Evolutionary conservation across 352 stramenopile genomes (phyloP).

Genomic region (Phytophthora litchii): DNA sequence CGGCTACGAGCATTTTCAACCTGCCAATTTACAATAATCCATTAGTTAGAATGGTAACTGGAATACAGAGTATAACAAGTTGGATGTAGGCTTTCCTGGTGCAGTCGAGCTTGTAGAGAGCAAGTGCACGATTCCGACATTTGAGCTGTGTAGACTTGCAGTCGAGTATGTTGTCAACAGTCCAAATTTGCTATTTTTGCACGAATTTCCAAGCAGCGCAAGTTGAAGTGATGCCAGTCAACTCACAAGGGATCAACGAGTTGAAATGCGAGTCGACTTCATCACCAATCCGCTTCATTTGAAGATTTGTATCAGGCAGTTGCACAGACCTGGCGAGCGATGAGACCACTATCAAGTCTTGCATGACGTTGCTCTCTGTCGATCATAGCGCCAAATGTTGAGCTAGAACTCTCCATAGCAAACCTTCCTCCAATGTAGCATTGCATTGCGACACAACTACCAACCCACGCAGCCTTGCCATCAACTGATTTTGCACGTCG

Average conservation of each 20-base stretch:
- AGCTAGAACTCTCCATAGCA: too few relatives aligned
- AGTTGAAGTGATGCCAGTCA: conserved; percentile 8
- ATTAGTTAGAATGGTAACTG: too few relatives aligned
- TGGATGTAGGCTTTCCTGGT: conserved; percentile 30
- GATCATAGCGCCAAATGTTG: too few relatives aligned
- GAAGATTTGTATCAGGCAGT: too few relatives aligned
- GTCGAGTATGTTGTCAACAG: conserved; percentile 1
- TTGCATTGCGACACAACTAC: too few relatives aligned
- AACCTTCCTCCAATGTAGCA: too few relatives aligned
- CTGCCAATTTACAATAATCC: too few relatives aligned
- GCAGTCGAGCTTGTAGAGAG: conserved; percentile 42
- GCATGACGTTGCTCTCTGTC: too few relatives aligned
- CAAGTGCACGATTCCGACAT: conserved; percentile 28
- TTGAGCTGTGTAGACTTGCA: neutral
- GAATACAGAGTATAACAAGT: too few relatives aligned
- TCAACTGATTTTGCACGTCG: conserved; percentile 2
- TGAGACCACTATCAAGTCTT: too few relatives aligned
- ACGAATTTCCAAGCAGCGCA: conserved; percentile 1
- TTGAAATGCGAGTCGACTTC: conserved; percentile 4
- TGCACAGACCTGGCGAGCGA: too few relatives aligned
- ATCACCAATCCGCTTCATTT: conserved; percentile 10
- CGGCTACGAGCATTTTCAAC: conserved; percentile 48
- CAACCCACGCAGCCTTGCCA: too few relatives aligned
- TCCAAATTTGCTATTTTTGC: conserved; percentile 17
- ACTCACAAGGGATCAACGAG: neutral